These are phyloP conservation scores for Botryotinia narcissicola DNA, from an alignment of 2,329 filamentous ascomycete species.

Conservation along the genomic window DNA sequence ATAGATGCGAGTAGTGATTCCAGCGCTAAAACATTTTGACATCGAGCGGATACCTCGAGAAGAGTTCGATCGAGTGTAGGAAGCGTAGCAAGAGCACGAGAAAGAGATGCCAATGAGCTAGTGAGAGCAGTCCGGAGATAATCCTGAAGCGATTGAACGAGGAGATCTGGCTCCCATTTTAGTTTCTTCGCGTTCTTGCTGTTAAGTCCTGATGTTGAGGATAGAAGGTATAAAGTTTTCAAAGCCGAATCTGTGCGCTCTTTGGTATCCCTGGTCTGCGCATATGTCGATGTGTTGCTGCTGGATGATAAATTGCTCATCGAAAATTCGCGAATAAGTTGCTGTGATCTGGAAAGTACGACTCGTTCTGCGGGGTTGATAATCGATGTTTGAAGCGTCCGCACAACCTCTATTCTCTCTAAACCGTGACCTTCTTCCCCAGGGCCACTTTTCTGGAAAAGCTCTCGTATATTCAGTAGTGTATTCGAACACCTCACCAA, in stretches of 20 bases:
- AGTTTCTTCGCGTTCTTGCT: constrained; percentile 42
- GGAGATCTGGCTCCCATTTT: constrained; percentile 57
- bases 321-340: constrained; percentile 80
- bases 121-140: constrained; percentile 82
- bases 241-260: constrained; percentile 71
- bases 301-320: constrained; percentile 56
- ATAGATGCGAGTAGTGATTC: constrained; percentile 72
- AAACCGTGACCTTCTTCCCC: constrained; percentile 76
- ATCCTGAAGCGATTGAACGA: constrained; percentile 73
- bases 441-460: constrained; percentile 63
- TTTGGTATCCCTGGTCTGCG: constrained; percentile 71
- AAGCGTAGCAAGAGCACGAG: constrained; percentile 73
- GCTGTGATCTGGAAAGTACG: constrained; percentile 71
- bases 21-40: constrained; percentile 87
- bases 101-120: constrained; percentile 70
- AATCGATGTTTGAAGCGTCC: constrained; percentile 66
- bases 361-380: constrained; percentile 70
- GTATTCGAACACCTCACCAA: constrained; percentile 82
- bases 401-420: constrained; percentile 70
- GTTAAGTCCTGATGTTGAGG: constrained; percentile 57
- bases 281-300: constrained; percentile 53
- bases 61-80: constrained; percentile 80
- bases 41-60: constrained; percentile 75
- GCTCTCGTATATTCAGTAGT: constrained; percentile 69
- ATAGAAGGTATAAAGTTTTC: constrained; percentile 76